Conservation (phyloP, 139 green algal species). For the Coelastrella sp. region DNA sequence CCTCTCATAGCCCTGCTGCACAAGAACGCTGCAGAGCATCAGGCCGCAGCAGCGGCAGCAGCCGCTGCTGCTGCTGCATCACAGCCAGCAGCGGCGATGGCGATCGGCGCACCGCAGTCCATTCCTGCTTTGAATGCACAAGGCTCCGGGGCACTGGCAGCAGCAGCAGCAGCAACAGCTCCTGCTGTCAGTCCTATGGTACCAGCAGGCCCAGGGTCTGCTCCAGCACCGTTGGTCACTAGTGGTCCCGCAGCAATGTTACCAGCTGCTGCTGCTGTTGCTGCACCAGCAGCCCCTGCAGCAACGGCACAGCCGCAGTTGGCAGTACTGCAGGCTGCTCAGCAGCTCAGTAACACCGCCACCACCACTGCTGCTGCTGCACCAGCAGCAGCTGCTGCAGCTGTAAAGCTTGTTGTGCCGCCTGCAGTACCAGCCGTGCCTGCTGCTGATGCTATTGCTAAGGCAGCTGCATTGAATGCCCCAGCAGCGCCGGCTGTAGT, state of each 20-base stretch:
- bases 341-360: not conserved
- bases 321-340: slow-evolving; percentile 4
- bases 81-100: slow-evolving; percentile 30
- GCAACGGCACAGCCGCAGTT: slow-evolving; percentile 7
- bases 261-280: slow-evolving; percentile 30
- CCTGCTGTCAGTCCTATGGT: not conserved
- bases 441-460: not conserved
- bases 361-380: not conserved
- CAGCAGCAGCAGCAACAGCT: not conserved
- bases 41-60: slow-evolving; percentile 30
- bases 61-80: slow-evolving; percentile 10
- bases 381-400: not conserved
- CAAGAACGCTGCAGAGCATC: slow-evolving; percentile 4
- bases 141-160: not conserved
- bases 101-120: not conserved
- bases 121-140: not conserved
- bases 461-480: not conserved
- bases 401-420: not conserved
- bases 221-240: not conserved
- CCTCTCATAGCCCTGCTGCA: slow-evolving; percentile 38
- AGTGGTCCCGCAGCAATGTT: slow-evolving; percentile 23
- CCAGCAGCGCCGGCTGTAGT: not conserved
- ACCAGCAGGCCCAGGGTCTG: not conserved
- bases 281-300: slow-evolving; percentile 44
- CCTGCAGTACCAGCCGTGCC: slow-evolving; percentile 45